Evolutionary conservation across 257 asterid species (phyloP).

Genomic region (Capsicum baccatum): DNA sequence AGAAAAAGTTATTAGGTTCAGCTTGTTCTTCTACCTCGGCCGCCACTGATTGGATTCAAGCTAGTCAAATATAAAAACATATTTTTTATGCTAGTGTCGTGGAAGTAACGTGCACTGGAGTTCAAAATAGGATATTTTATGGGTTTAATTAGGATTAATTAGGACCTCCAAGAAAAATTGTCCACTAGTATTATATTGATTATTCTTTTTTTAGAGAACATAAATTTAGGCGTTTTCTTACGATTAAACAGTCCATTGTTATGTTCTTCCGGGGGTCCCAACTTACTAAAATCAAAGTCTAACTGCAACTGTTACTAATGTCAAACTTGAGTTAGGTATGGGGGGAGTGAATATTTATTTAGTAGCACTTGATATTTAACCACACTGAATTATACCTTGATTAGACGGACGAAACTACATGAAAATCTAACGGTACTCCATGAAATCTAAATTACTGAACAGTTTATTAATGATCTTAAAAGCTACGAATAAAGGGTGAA

Average conservation of each 20-base stretch:
- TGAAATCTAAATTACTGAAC: too few species aligned
- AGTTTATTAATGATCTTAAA: too few species aligned
- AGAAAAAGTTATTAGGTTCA: accelerated
- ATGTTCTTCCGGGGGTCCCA: too few species aligned
- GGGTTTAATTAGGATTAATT: not conserved
- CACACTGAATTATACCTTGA: too few species aligned
- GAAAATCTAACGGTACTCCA: too few species aligned
- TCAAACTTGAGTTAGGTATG: too few species aligned
- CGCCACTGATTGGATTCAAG: not conserved
- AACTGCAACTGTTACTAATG: not conserved
- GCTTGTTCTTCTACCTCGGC: not conserved
- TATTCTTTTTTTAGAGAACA: not conserved
- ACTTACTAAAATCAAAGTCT: too few species aligned
- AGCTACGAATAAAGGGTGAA: too few species aligned
- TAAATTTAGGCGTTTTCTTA: not conserved
- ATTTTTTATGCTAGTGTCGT: not conserved
- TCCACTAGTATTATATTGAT: not conserved
- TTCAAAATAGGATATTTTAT: constrained; percentile 7
- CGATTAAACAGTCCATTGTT: not conserved
- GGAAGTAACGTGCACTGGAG: not conserved
- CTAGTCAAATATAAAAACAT: not conserved
- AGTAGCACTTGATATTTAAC: too few species aligned
- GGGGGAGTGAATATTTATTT: too few species aligned
- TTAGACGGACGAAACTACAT: too few species aligned
- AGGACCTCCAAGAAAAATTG: not conserved